Evolutionary conservation across 2,329 filamentous ascomycete species (phyloP).

Genomic region (Tolypocladium ovalisporum): DNA sequence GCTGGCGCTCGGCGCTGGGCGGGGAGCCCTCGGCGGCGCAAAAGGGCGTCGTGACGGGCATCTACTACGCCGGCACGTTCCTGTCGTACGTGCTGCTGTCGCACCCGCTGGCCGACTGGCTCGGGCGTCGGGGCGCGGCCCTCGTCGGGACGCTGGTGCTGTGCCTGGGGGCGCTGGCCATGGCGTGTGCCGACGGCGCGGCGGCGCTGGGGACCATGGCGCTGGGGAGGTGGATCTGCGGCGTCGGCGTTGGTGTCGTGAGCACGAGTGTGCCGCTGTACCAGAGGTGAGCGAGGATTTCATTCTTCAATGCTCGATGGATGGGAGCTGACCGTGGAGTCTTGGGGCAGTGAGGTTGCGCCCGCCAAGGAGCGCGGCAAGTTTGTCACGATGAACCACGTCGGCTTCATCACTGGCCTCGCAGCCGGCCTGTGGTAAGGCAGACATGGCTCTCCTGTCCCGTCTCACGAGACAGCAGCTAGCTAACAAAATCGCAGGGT

Average conservation of each 20-base stretch:
- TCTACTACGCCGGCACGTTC: constrained; percentile 49
- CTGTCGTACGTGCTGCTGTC: constrained; percentile 43
- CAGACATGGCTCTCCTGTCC: not conserved
- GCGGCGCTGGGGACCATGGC: constrained; percentile 36
- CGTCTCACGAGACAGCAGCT: not conserved
- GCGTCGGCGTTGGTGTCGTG: constrained; percentile 41
- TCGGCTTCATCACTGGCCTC: constrained; percentile 44
- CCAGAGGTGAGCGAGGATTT: constrained; percentile 19
- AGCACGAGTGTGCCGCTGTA: constrained; percentile 47
- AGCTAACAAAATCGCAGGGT: constrained; percentile 26
- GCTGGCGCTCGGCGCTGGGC: constrained; percentile 36
- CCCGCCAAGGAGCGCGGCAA: constrained; percentile 41
- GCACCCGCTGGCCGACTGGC: constrained; percentile 36
- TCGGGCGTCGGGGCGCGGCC: constrained; percentile 41
- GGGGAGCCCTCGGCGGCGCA: constrained; percentile 30
- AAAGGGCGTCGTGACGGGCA: constrained; percentile 41
- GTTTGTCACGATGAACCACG: constrained; percentile 48
- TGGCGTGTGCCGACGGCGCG: constrained; percentile 27
- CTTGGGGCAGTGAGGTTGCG: constrained; percentile 35
- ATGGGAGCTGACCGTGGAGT: too few relatives aligned
- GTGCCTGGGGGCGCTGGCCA: constrained; percentile 36
- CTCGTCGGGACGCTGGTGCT: constrained; percentile 33
- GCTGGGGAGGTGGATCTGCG: constrained; percentile 38
- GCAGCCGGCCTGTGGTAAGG: constrained; percentile 44
- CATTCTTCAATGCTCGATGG: too few relatives aligned